These are phyloP conservation scores for Trichoderma virens DNA, from an alignment of 495 filamentous ascomycete genomes.

Conservation along the genomic window DNA sequence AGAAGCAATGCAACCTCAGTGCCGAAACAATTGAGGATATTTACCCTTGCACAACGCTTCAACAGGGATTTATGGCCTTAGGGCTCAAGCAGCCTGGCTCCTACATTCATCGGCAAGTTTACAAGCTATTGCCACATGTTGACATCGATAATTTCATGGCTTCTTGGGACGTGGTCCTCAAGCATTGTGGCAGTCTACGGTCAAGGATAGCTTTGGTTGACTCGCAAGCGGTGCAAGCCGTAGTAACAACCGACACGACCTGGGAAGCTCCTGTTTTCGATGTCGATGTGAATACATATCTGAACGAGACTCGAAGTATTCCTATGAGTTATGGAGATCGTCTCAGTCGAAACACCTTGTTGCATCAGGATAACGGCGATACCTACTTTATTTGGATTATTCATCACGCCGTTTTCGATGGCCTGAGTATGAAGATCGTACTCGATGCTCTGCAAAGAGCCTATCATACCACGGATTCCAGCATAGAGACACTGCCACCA, in stretches of 20 bases:
- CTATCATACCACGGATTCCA: background rate
- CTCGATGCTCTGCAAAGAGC: background rate
- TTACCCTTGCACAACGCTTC: slow-evolving; percentile 45
- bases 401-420: slow-evolving; percentile 12
- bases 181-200: slow-evolving; percentile 54
- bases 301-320: background rate
- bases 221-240: slow-evolving; percentile 18
- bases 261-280: background rate
- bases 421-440: slow-evolving; percentile 7
- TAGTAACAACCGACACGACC: slow-evolving; percentile 12
- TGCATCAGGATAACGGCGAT: slow-evolving; percentile 2
- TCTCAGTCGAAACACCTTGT: background rate
- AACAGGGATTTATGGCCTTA: slow-evolving; percentile 45
- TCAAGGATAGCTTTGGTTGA: slow-evolving; percentile 34
- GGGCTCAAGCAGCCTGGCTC: slow-evolving; percentile 31
- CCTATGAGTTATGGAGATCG: slow-evolving; percentile 4
- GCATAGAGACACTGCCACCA: slow-evolving; percentile 11
- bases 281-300: background rate
- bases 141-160: slow-evolving; percentile 35
- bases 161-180: slow-evolving; percentile 46
- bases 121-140: slow-evolving; percentile 31
- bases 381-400: slow-evolving; percentile 11
- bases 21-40: slow-evolving; percentile 4
- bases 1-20: background rate
- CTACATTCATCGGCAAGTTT: slow-evolving; percentile 35